Conservation (phyloP, 495 filamentous ascomycete species). For the Daldinia grandis region DNA sequence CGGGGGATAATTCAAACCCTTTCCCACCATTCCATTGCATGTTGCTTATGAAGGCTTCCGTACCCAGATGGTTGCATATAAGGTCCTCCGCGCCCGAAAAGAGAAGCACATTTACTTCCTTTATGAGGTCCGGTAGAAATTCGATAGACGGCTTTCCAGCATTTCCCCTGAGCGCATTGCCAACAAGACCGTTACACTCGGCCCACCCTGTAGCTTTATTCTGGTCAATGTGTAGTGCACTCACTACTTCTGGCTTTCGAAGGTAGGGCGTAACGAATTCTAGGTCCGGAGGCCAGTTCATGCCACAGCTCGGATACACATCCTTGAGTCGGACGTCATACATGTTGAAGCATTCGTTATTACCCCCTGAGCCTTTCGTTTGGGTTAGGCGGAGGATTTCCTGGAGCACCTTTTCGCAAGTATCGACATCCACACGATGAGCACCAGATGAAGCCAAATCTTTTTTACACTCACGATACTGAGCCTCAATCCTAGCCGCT, state of each 20-base stretch:
- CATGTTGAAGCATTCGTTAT: constrained; percentile 80
- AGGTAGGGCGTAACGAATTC: constrained; percentile 80
- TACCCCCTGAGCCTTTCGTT: constrained; percentile 57
- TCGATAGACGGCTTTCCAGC: constrained; percentile 76
- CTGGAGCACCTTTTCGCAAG: constrained; percentile 79
- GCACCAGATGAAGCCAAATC: constrained; percentile 66
- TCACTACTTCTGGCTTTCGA: constrained; percentile 76
- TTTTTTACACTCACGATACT: constrained; percentile 63
- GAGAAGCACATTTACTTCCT: constrained; percentile 77
- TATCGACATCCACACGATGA: constrained; percentile 68
- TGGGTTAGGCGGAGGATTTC: constrained; percentile 69
- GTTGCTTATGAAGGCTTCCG: constrained; percentile 88
- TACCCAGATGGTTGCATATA: constrained; percentile 97
- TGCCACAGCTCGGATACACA: constrained; percentile 78
- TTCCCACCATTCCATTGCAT: constrained; percentile 91
- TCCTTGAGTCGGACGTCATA: constrained; percentile 91
- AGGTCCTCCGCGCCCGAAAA: constrained; percentile 95
- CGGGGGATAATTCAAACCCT: constrained; percentile 89
- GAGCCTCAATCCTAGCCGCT: constrained; percentile 65
- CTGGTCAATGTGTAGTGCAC: constrained; percentile 82
- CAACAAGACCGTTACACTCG: constrained; percentile 88
- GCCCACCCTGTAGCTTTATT: constrained; percentile 86
- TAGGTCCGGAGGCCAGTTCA: constrained; percentile 96
- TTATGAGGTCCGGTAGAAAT: constrained; percentile 79
- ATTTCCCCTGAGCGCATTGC: constrained; percentile 68